Base-by-base conservation (phyloP, 441 rosid genomes). In the Lepidium campestre region DNA sequence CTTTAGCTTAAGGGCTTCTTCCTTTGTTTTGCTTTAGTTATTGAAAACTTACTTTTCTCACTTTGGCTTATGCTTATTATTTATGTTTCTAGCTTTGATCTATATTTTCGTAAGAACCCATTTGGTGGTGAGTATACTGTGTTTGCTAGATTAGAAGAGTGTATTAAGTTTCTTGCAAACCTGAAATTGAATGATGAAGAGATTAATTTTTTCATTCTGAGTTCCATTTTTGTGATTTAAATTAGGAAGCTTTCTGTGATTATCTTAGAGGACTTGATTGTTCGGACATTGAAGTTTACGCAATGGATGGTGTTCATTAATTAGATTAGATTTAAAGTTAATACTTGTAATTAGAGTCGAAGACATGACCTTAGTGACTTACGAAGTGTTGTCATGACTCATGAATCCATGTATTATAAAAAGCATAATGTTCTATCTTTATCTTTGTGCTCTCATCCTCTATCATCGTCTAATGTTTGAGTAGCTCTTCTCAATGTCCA, bases 81-180 rank as follows among this genome's bases (percentile, higher is more conserved):
- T 13, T 37, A 29, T 36, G 1, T 47, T 59, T 45, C 2, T 68
- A 90, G 98, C 79, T 93, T 93, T 71, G 96, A 93, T 81, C 70
- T 90, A 20, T 93, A 83, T 81, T 90, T 88, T 63, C 91, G 96
- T 69, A 88, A 71, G 88, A 88, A 83, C 71, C 96, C 96, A 0
- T 90, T 90, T 65, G 92, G 96, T 42, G 97, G 93, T 22, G 98
- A 90, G 67, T 90, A 85, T 48, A 88, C 98, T 4, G 73, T 93
- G n/a, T 93, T 88, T 82, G 96, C 97, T 52, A 94, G 97, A 32
- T 80, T 93, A 64, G 97, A 90, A 55, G 98, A 93, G 68, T 93
- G 98, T 73, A 83, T 93, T n/a, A 83, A 81, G 77, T 81, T 93
- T 55, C 78, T 93, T 36, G 96, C 97, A 53, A 90, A 85, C 82